Evolutionary conservation across 1,284 basidiomycete genomes (phyloP), one percentile per base, ranked within the genome.

Genomic region (Psilocybe mexicana): DNA sequence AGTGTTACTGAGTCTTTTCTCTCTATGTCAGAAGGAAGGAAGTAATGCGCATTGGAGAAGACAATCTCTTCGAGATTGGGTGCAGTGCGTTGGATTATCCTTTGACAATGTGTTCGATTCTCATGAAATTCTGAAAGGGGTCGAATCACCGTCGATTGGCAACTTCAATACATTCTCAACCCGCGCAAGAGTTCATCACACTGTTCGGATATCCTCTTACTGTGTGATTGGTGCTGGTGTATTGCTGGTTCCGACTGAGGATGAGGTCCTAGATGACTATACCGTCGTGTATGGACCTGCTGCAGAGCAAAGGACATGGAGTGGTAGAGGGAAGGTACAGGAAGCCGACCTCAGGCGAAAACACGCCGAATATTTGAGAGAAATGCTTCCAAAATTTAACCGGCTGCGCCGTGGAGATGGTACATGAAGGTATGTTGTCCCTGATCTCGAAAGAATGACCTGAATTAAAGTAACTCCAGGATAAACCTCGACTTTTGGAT

Each of bases 11-110:
- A 11, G 28, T 18, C 26, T 28, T 24, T 18, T 45, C 33, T 36
- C 18, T 38, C 30, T 56, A n/a, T 42, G 0, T 24, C 6, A 40
- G 6, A 65, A 92, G 90, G 65, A 92, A 90, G 67, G 87, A 90
- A 68, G 82, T 89, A n/a, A 93, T 98, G 88, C 80, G 84, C 18
- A 94, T 99, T 52, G 96, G 96, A 10, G 88, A 96, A 68, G 84
- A 90, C 58, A 98, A 98, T 71, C 77, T 94, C 52, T 96, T 99
- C 69, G 93, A 97, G 76, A 94, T 96, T 50, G 92, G 90, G 8
- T 93, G 89, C 72, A 87, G 93, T 92, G 68, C 65, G 90, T 84
- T 3, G 50, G 59, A 14, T 30, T 52, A 48, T 44, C 23, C 14
- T 33, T 8, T 6, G 30, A 33, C 30, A 43, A 24, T 36, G 25